Base-by-base conservation (phyloP, 495 filamentous ascomycete species). In the Cenococcum geophilum region DNA sequence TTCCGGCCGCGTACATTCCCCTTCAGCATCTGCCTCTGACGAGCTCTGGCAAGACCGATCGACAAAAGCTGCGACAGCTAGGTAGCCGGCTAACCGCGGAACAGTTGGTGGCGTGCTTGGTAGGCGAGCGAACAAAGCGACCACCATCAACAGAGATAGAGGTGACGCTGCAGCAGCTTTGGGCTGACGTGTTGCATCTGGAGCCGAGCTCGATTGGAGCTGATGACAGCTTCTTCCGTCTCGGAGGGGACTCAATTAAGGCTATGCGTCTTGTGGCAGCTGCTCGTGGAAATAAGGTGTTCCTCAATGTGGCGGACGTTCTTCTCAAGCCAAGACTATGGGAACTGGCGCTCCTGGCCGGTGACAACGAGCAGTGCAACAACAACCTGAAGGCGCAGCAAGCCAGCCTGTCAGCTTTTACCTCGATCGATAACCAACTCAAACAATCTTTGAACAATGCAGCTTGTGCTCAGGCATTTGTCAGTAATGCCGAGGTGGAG, bases 1-100 rank as follows among this genome's bases (percentile, higher is more conserved):
- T 87, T 18, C 85, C 85, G 5, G 75, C 80, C 1, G 76, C 82
- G 0, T 86, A 81, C 61, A 81, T 87, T 53, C 83, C 84, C 0
- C 65, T 87, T 0, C 70, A 70, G 22, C 71, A 75, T 40, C 76
- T 87, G 63, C 85, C 85, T 0, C 72, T 80, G 12, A 71, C 80
- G 4, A 76, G 78, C 0, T 84, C 83, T 0, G 81, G 76, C 5
- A 88, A 88, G 71, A 79, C 79, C 5, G 84, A 88, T 58, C 80
- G 84, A 25, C 81, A 82, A 59, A 75, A 74, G 9, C 75, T 89
- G 4, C 48, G 68, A 3, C 57, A 68, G 40, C 59, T 67, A 42
- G 68, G 65, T 6, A 27, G 42, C 5, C 18, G 25, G 1, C 57
- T 67, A 5, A 25, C 65, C 36, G 14, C 14, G 14, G 14, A 40